Conservation (phyloP, 108 stramenopile species). For the Skeletonema grethae region DNA sequence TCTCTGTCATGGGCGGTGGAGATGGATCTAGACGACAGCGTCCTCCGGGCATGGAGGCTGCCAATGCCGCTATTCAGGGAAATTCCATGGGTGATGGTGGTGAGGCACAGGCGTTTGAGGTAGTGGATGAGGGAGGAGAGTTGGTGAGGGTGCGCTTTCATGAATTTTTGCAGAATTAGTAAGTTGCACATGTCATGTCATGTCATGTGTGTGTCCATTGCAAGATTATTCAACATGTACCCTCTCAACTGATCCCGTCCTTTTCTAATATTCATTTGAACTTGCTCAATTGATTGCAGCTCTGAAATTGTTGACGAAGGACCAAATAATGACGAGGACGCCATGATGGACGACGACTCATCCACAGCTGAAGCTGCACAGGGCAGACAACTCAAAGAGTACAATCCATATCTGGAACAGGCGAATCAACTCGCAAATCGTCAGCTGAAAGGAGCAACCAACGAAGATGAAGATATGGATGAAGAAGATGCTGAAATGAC, state of each 20-base stretch:
- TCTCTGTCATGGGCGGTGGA: neutral
- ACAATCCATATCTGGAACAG: constrained; percentile 81
- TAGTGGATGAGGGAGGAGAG: constrained; percentile 76
- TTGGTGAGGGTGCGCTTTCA: constrained; percentile 68
- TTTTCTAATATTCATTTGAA: neutral
- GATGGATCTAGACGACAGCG: constrained; percentile 2
- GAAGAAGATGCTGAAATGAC: constrained; percentile 16
- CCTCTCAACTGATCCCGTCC: neutral
- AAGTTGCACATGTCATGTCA: constrained; percentile 32
- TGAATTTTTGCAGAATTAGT: constrained; percentile 74
- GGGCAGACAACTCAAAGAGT: constrained; percentile 18
- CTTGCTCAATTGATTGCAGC: constrained; percentile 10
- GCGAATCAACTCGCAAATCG: constrained; percentile 60
- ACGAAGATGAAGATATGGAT: constrained; percentile 36
- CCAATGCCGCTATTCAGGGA: constrained; percentile 77
- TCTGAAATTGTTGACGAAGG: constrained; percentile 35
- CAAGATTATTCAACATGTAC: neutral
- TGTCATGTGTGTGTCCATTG: neutral
- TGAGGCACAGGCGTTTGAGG: constrained; percentile 45
- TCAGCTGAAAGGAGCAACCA: constrained; percentile 35
- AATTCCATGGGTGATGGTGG: constrained; percentile 50
- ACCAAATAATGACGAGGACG: constrained; percentile 4
- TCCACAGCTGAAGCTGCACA: neutral
- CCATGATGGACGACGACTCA: constrained; percentile 25
- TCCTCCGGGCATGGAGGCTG: constrained; percentile 32